Evolutionary conservation across 768 basidiomycete genomes (phyloP).

Genomic region (Mycena polygramma): DNA sequence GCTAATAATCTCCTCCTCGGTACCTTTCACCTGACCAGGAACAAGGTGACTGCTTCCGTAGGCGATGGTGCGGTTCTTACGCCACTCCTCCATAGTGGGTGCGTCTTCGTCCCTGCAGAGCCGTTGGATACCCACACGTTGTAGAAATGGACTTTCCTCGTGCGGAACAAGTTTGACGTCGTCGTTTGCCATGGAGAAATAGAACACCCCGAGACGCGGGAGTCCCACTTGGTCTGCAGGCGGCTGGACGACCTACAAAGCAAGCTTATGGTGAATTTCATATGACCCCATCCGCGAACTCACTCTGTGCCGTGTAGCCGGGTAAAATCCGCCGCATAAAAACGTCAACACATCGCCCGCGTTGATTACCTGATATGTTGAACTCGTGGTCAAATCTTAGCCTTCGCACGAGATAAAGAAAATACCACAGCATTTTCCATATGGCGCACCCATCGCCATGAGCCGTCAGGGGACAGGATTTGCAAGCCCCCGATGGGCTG

Average conservation of each 20-base stretch:
- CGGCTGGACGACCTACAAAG: slow-evolving; percentile 60
- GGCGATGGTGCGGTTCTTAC: too few relatives aligned
- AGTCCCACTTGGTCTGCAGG: slow-evolving; percentile 58
- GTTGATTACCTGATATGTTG: slow-evolving; percentile 53
- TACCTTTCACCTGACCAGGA: slow-evolving; percentile 48
- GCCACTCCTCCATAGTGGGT: slow-evolving; percentile 60
- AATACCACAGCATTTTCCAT: slow-evolving; percentile 59
- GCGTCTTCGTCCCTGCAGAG: slow-evolving; percentile 51
- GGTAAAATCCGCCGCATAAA: slow-evolving; percentile 62
- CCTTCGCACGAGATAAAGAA: too few relatives aligned
- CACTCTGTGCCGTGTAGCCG: slow-evolving; percentile 59
- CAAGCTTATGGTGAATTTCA: neutral
- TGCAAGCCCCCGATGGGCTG: too few relatives aligned
- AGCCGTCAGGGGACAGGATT: too few relatives aligned
- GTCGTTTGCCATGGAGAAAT: slow-evolving; percentile 60
- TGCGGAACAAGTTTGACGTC: slow-evolving; percentile 56
- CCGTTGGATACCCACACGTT: slow-evolving; percentile 51
- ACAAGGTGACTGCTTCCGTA: slow-evolving; percentile 56
- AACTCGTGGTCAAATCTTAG: neutral
- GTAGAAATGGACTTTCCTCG: slow-evolving; percentile 57
- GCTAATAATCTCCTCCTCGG: slow-evolving; percentile 61
- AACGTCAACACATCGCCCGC: slow-evolving; percentile 64
- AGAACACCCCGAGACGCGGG: too few relatives aligned
- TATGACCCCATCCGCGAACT: neutral
- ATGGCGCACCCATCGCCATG: slow-evolving; percentile 63